Base-by-base conservation (phyloP, 106 monocot genomes). In the Dendrobium catenatum region DNA sequence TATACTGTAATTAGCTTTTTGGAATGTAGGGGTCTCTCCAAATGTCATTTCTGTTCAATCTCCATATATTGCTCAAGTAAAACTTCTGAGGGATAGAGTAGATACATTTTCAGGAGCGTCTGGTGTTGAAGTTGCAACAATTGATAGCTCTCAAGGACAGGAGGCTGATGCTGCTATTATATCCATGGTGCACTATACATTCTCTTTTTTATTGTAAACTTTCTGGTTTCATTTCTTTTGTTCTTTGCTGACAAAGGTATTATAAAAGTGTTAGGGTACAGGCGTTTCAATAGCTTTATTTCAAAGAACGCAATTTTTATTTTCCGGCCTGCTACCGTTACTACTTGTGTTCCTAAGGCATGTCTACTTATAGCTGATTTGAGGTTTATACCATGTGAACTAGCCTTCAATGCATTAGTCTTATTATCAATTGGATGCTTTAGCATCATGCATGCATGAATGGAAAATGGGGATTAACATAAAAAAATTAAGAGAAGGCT, bases 11-110 rank as follows among this genome's bases (percentile, higher is more conserved):
- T 64, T 6, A 64, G 26, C 64, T n/a, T 64, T 64, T 64, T 64
- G 1, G 26, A 59, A 17, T 78, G 55, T 87, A 95, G 95, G 95
- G 44, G 94, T 97, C 33, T 89, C 86, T 68, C 89, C 96, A 72
- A 87, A 68, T 80, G 82, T 84, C 20, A 94, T 97, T 75, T 94
- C 92, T 11, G 94, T 97, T 72, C 96, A 97, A 81, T 97, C 96
- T 72, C 94, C 96, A 31, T 97, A 97, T 81, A 90, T 97, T 88
- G 94, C 96, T 77, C 96, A 97, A 85, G 96, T 97, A 29, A 94
- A 97, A 70, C 92, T 97, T 41, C 82, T 97, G 73, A 94, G 96
- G 79, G 94, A 94, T 43, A 89, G 82, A 73, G 74, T 97, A 55
- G 92, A 92, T 78, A 89, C 88, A n/a, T 85, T 89, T 82, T 88